Evolutionary conservation across 805 yeast genomes (phyloP), one percentile per base, ranked within the genome.

Genomic region (Candida easanensis): DNA sequence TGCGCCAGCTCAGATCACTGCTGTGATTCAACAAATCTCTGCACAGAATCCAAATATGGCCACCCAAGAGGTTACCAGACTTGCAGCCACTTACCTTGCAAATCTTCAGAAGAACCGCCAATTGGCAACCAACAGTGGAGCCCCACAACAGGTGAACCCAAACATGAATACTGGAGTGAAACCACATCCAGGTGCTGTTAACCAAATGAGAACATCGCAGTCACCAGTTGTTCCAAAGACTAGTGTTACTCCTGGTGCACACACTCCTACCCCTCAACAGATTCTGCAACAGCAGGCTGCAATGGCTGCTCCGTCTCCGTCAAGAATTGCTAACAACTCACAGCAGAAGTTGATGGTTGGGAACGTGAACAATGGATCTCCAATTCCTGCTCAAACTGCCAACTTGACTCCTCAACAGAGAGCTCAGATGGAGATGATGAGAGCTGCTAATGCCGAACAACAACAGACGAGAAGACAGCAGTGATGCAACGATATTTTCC

Each of bases 81-180:
- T 81, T 44, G 87, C 88, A 3, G 84, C 84, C 3, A 71, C 80
- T 14, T 80, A 80, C 52, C 60, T 81, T 48, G 80, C 85, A 1
- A 76, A 71, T 46, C 62, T 77, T 27, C 84, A 79, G 57, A 55
- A 52, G 53, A 74, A 69, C 37, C 61, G 69, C 23, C 58, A 38
- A 44, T 56, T 45, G 51, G 58, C 51, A 8, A 47, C 48, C 4
- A 56, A 60, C 35, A 41, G 45, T 41, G 41, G 48, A 10, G 39
- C 23, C 21, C 26, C 34, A 8, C 20, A 23, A 10, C 16, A 33
- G 15, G 18, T 20, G 18, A 33, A 33, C 34, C 19, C 8, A 18
- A 15, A 15, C 11, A 17, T 18, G 15, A 18, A 36, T 25, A 15
- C 5, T 23, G 38, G 38, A 9, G 27, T 27, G 10, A 35, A 34